A percentile compares a stretch with the other conserved stretches of the same genome.
Conservation (phyloP, 345 rosid species). For the Aurinia saxatilis region DNA sequence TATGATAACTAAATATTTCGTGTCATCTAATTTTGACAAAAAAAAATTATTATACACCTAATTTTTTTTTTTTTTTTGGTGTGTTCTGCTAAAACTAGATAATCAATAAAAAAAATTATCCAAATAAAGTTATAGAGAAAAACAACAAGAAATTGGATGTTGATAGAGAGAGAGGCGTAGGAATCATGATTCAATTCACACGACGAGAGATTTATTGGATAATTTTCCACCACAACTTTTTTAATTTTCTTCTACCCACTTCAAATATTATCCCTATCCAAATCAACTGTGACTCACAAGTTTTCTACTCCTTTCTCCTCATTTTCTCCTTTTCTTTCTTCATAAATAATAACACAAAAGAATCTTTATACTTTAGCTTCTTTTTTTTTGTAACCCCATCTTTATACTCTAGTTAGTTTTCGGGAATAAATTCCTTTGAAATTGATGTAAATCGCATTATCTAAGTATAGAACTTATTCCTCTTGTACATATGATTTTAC, state of each 20-base stretch:
- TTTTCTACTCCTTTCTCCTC: conserved; percentile 16
- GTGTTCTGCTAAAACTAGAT: not conserved
- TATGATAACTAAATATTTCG: too few relatives aligned
- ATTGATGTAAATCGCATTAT: not conserved
- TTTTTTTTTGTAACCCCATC: too few relatives aligned
- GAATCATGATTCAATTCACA: conserved; percentile 29
- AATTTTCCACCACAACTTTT: conserved; percentile 23
- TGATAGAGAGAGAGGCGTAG: conserved; percentile 13
- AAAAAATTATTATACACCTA: too few relatives aligned
- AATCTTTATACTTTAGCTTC: conserved; percentile 10
- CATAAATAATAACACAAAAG: not conserved
- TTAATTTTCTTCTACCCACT: not conserved
- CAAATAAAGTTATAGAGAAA: not conserved
- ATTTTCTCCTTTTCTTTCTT: not conserved
- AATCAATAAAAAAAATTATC: not conserved
- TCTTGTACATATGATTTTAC: not conserved
- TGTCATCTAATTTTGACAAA: too few relatives aligned
- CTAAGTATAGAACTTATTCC: not conserved
- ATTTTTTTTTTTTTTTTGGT: too few relatives aligned
- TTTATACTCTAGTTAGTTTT: too few relatives aligned
- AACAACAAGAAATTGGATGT: not conserved
- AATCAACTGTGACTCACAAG: conserved; percentile 25
- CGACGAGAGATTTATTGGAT: conserved; percentile 12
- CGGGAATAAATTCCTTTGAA: conserved; percentile 6
- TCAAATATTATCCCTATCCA: conserved; percentile 24